Base-by-base conservation (phyloP, 2,329 filamentous ascomycete genomes). In the Fusarium foetens region DNA sequence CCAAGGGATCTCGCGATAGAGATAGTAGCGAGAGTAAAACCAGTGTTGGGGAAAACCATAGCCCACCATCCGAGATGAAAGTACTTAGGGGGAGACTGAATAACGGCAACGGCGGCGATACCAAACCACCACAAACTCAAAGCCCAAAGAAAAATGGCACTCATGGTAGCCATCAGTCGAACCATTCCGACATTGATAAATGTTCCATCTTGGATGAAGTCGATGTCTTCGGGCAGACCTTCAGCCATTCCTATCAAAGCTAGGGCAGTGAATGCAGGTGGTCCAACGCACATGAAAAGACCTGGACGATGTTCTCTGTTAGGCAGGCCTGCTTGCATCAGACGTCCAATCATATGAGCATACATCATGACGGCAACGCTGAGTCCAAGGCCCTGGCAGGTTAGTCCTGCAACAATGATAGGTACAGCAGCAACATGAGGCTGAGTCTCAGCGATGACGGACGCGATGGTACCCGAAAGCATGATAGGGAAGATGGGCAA, bases 401-500 rank as follows among this genome's bases (percentile, higher is more conserved):
- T 90, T 41, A 92, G 79, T 6, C 92, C 92, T 2, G 88, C 90
- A 29, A 89, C 84, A 57, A 92, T 83, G 66, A 94, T 92, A 5
- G 90, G 85, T n/a, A 92, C 79, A 3, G 89, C 86, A 1, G 85
- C 78, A 8, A 83, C 79, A 0, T 86, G 79, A 0, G 91, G 89
- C 71, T 93, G 91, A 3, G 86, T 85, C 13, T 84, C 83, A 16
- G 87, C 86, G 55, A 93, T 91, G 68, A 91, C 87, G 3, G 89
- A 88, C 5, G 92, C 91, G 48, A 94, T 89, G 4, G 91, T 93
- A 4, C 92, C 92, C 1, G 87, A 87, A 14, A 94, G 85, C 91
- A 94, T 93, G 78, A 92, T 84, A 16, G 91, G 91, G 78, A 93
- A 94, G 74, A 93, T 90, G n/a, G 91, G 91, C 8, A 94, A 82